Evolutionary conservation across 192 early-diverging fungal species (phyloP).

Genomic region (Coemansia guatemalensis): DNA sequence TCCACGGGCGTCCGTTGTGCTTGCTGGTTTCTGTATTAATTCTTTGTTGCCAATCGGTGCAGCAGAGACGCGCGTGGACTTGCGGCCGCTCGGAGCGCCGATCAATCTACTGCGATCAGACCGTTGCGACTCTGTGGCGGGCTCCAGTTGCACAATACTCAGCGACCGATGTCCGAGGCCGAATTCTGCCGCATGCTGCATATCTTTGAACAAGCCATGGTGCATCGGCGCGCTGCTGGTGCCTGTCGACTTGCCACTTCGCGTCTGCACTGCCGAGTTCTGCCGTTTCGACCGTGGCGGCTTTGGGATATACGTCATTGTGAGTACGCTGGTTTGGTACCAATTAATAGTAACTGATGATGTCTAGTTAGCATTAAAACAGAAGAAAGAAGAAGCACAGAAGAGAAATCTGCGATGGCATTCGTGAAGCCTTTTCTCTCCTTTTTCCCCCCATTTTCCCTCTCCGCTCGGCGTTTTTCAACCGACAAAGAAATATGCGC

Average conservation of each 20-base stretch:
- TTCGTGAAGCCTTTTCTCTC: neutral
- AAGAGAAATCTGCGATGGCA: constrained; percentile 1
- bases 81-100: constrained; percentile 2
- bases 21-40: neutral
- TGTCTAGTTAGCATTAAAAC: constrained; percentile 2
- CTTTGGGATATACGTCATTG: constrained; percentile 35
- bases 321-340: constrained; percentile 1
- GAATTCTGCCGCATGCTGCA: neutral
- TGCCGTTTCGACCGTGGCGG: constrained; percentile 2
- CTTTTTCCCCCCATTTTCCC: neutral
- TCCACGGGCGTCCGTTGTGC: neutral
- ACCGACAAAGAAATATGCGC: neutral
- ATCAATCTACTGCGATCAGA: constrained; percentile 9
- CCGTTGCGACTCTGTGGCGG: neutral
- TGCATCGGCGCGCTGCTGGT: neutral
- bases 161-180: neutral
- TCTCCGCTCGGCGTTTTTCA: neutral
- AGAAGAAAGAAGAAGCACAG: neutral
- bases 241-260: neutral
- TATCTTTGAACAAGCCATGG: neutral
- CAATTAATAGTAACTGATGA: neutral
- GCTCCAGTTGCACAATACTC: constrained; percentile 10
- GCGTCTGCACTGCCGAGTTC: neutral
- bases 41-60: neutral
- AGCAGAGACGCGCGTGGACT: constrained; percentile 11